Percentiles rank a stretch among this genome's conserved stretches.
Conservation (phyloP, 176 grass and related monocot species). For the Dactylis glomerata region DNA sequence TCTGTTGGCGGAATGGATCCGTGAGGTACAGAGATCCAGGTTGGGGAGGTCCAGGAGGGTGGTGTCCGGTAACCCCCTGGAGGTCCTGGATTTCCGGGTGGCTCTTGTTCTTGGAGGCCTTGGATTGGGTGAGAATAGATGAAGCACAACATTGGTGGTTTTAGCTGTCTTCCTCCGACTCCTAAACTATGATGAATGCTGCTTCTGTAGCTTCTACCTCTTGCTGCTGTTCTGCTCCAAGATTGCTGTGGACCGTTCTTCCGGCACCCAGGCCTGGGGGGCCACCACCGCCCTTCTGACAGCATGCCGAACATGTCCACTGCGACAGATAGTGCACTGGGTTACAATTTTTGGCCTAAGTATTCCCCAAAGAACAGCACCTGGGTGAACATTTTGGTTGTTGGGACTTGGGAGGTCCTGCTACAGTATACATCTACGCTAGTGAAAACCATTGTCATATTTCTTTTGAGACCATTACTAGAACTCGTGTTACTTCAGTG, state of each 20-base stretch:
- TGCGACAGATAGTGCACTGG: not conserved
- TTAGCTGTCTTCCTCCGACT: not conserved
- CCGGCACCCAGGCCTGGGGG: not conserved
- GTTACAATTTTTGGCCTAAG: not conserved
- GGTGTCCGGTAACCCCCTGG: not conserved
- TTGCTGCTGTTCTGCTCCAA: slow-evolving; percentile 58
- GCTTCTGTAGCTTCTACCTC: slow-evolving; percentile 34
- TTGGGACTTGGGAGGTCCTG: too few relatives aligned
- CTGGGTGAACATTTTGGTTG: not conserved
- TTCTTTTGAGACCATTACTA: not conserved
- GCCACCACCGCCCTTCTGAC: slow-evolving; percentile 35
- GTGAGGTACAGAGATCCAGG: slow-evolving; percentile 33
- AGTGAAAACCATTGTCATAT: too few relatives aligned
- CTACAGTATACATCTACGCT: too few relatives aligned
- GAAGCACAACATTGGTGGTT: too few relatives aligned
- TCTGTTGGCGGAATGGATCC: slow-evolving; percentile 25
- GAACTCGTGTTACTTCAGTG: not conserved
- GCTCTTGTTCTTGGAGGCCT: slow-evolving; percentile 26
- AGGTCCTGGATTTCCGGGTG: slow-evolving; percentile 25
- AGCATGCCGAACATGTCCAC: not conserved
- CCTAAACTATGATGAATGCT: not conserved
- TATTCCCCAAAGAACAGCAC: not conserved
- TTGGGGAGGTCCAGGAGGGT: slow-evolving; percentile 21
- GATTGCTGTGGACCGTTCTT: slow-evolving; percentile 35
- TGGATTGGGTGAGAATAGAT: slow-evolving; percentile 3